Evolutionary conservation across 768 basidiomycete species (phyloP), one percentile per base, ranked within the genome.

Genomic region (Suillus subaureus): DNA sequence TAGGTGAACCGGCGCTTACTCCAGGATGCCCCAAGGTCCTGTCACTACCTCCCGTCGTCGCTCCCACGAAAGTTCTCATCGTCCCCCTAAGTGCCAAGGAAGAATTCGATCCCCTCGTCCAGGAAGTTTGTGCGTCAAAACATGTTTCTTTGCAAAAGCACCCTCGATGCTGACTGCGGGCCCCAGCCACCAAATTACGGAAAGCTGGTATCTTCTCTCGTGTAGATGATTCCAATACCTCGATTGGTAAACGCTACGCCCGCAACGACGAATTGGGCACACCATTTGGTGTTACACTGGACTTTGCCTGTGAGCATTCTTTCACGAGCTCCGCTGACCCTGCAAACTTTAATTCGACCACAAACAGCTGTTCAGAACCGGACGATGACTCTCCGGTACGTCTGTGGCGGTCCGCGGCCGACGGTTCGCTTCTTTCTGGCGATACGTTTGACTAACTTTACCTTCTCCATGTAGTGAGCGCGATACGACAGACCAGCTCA

Each of bases 261-360:
- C 88, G 97, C 65, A 99, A 99, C 79, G 97, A 99, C 79, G 97
- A 99, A 80, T 86, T 99, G 54, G 97, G 97, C 68, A 99, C 97
- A 37, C 97, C 97, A 2, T 99, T 91, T 78, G 97, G 97, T 60
- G 84, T 97, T 65, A 99, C 97, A 2, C 84, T 99, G 64, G 97
- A 98, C 78, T 98, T 99, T 80, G 97, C 96, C 7, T 89, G 90
- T 91, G 70, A 73, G 87, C 81, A 54, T 37, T 52, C 26, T 58
- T 42, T n/a, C 16, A 28, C 3, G 35, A 45, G 23, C 54, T 23
- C 54, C 35, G 43, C 15, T 60, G 52, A 62, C 61, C 61, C 61
- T 62, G 31, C 49, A 57, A 62, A 62, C 43, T 57, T 21, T 57
- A 57, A 60, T 26, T 60, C n/a, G 42, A 35, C 35, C 31, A 37